Percentiles rank a stretch among this genome's conserved stretches.
Evolutionary conservation across 768 basidiomycete genomes (phyloP).

Genomic region (Strobilomyces dryophilus): DNA sequence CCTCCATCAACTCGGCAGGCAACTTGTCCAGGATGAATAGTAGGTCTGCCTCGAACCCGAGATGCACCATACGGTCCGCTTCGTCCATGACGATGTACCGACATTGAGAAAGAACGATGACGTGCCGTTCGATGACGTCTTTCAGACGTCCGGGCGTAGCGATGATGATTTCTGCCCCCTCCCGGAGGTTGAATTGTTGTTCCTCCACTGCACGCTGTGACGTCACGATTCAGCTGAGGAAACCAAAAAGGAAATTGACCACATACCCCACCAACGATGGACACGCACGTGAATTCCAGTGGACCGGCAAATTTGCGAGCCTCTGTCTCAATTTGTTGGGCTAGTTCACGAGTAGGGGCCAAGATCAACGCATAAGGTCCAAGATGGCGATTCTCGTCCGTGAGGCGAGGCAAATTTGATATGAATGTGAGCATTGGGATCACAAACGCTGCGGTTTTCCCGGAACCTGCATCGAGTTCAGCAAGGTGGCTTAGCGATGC

Average conservation of each 20-base stretch:
- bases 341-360: slow-evolving; percentile 97
- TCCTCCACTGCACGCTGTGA: slow-evolving; percentile 86
- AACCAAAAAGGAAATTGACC: background rate
- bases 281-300: slow-evolving; percentile 90
- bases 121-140: slow-evolving; percentile 94
- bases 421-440: slow-evolving; percentile 98
- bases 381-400: slow-evolving; percentile 89
- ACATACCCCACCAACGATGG: slow-evolving; percentile 92
- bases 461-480: slow-evolving; percentile 63
- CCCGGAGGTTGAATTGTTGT: slow-evolving; percentile 96
- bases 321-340: slow-evolving; percentile 95
- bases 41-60: slow-evolving; percentile 93
- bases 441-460: slow-evolving; percentile 98
- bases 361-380: slow-evolving; percentile 93
- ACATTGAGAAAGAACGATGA: slow-evolving; percentile 94
- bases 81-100: slow-evolving; percentile 99
- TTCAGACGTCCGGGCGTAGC: slow-evolving; percentile 98
- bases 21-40: slow-evolving; percentile 93
- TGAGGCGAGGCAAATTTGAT: slow-evolving; percentile 74
- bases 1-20: slow-evolving; percentile 83
- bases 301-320: slow-evolving; percentile 88
- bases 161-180: slow-evolving; percentile 97
- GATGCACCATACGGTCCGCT: slow-evolving; percentile 97
- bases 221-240: slow-evolving; percentile 11
- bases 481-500: background rate